Base-by-base conservation (phyloP, 192 early-diverging fungal genomes). In the Gamsiella multidivaricata region DNA sequence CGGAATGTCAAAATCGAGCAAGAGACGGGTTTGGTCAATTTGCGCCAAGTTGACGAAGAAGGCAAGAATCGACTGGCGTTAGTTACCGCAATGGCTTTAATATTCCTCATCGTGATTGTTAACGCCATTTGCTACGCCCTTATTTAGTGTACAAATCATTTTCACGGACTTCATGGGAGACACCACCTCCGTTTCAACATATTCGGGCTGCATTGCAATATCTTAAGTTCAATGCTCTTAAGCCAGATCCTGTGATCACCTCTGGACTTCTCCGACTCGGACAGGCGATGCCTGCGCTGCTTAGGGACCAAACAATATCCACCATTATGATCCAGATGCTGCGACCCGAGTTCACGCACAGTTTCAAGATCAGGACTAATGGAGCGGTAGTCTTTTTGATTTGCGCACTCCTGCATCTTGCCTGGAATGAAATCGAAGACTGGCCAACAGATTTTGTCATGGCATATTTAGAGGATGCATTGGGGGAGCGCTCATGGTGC, bases 391-490 rank as follows among this genome's bases (percentile, higher is more conserved):
- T 68, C 31, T 69, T 63, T 36, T 34, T 78, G 36, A 54, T 69
- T 9, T 78, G 74, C 32, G 56, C 74, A 20, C 32, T 78, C 9
- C n/a, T 78, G 39, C 74, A 78, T 28, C 41, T 68, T 20, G 74
- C 59, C 3, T 78, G 74, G 74, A 61, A 78, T 36, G 66, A 61
- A 7, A 42, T 78, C 11, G 65, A 67, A 3, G 59, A 78, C 36
- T 78, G 74, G 74, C 74, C 74, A 3, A 78, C 74, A 0, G 74
- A 78, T 26, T 78, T 78, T 63, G 74, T 78, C 5, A 78, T 78
- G 74, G 74, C 74, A 2, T 78, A 78, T 20, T 25, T 78, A 7
- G 74, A 78, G 37, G 74, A 78, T 28, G 74, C 74, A 11, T 34
- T 63, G 6, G 74, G 74, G 17, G 74, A 78, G 22, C 53, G 74